Percentiles rank a stretch among this genome's conserved stretches.
Evolutionary conservation across 2,329 filamentous ascomycete species (phyloP).

Genomic region (Aspergillus sp.): DNA sequence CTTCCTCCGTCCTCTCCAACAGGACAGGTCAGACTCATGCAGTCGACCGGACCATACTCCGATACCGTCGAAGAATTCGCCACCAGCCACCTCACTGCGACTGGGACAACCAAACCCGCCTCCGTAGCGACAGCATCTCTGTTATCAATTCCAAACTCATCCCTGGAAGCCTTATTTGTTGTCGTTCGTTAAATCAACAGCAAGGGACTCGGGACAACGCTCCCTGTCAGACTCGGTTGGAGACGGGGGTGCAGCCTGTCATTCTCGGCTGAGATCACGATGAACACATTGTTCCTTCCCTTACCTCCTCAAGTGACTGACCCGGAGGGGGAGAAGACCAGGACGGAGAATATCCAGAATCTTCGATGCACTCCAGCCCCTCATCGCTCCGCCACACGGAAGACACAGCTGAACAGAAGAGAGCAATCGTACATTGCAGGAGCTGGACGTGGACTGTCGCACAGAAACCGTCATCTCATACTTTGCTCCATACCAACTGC

Average conservation of each 20-base stretch:
- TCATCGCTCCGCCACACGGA: too few relatives aligned
- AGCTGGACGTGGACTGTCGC: neutral
- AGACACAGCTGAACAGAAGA: too few relatives aligned
- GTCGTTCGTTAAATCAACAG: neutral
- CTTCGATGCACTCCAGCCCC: neutral
- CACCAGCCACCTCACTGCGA: constrained; percentile 2
- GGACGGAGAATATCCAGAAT: neutral
- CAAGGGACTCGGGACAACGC: neutral
- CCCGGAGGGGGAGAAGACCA: too few relatives aligned
- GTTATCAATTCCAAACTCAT: neutral
- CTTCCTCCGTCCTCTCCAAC: constrained; percentile 3
- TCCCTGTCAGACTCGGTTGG: neutral
- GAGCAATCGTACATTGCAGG: too few relatives aligned
- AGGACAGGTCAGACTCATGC: constrained; percentile 3
- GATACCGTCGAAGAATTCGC: constrained; percentile 1
- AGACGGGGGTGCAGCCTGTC: neutral
- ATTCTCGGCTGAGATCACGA: constrained; percentile 9
- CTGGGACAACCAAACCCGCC: neutral
- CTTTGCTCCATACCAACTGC: neutral
- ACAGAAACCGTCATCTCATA: constrained; percentile 2
- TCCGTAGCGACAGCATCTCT: neutral
- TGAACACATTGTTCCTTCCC: neutral
- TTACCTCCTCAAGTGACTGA: too few relatives aligned
- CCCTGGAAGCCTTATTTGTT: neutral
- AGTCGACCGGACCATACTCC: neutral